These are phyloP conservation scores for Thalassiosira mediterranea DNA, from an alignment of 352 stramenopile genomes.

Conservation along the genomic window DNA sequence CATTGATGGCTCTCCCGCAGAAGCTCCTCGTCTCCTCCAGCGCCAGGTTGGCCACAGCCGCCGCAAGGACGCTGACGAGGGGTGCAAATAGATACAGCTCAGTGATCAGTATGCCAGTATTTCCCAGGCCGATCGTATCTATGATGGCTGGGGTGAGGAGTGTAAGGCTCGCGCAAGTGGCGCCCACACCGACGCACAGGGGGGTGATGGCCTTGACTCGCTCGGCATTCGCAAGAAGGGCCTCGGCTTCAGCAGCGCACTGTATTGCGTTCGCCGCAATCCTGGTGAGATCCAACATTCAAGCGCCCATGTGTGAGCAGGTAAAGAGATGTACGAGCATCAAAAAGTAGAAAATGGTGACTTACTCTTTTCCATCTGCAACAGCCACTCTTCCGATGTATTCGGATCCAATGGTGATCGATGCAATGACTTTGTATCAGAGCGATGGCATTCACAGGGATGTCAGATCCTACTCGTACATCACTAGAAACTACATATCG, in stretches of 20 bases:
- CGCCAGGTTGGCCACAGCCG: conserved; percentile 70
- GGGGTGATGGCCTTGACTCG: conserved; percentile 82
- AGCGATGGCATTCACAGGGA: no score
- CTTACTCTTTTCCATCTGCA: conserved; percentile 80
- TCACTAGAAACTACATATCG: no score
- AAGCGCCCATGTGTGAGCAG: no score
- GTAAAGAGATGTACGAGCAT: no score
- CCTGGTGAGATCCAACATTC: not conserved
- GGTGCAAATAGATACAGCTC: conserved; percentile 81
- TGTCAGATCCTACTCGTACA: no score
- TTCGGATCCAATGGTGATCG: conserved; percentile 82
- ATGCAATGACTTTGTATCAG: conserved; percentile 64
- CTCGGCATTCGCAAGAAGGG: conserved; percentile 78
- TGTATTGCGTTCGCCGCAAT: conserved; percentile 76
- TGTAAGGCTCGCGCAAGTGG: conserved; percentile 69
- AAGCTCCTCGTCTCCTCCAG: conserved; percentile 71
- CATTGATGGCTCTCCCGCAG: conserved; percentile 62
- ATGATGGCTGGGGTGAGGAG: conserved; percentile 74
- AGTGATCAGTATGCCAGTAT: conserved; percentile 45
- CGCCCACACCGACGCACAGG: conserved; percentile 78
- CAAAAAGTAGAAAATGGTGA: not conserved
- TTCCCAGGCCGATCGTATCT: conserved; percentile 29
- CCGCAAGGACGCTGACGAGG: conserved; percentile 66
- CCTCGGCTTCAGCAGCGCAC: conserved; percentile 83
- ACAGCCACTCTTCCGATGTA: conserved; percentile 82